phyloP scores from a whole-genome alignment of 1,284 basidiomycete species.

The Papiliotrema nemorosa region DNA sequence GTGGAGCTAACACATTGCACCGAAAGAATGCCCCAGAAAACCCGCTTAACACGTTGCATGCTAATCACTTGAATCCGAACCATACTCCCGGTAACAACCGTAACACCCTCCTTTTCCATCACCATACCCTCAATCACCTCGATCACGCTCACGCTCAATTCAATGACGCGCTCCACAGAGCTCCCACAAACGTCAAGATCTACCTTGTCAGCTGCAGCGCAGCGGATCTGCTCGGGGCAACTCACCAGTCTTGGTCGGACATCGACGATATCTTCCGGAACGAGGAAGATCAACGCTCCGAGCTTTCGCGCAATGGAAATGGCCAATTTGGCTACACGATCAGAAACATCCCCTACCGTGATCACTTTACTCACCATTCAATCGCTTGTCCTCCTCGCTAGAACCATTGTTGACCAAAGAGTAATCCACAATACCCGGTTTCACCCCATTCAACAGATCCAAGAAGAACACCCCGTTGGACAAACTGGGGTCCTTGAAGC shows the following conservation, averaged over 20 bases:
- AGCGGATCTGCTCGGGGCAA: conserved; percentile 49
- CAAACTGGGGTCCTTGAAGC: conserved; percentile 91
- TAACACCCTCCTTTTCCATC: not conserved
- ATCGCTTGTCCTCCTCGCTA: conserved; percentile 80
- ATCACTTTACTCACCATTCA: conserved; percentile 87
- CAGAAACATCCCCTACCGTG: not conserved
- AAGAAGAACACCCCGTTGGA: conserved; percentile 91
- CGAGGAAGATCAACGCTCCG: conserved; percentile 94
- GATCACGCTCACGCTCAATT: no score
- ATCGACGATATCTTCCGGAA: conserved; percentile 68
- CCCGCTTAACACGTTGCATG: no score
- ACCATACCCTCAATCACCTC: conserved; percentile 9
- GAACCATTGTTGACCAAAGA: conserved; percentile 66
- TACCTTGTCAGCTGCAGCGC: conserved; percentile 38
- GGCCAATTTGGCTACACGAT: conserved; percentile 74
- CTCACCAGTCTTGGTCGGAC: conserved; percentile 55
- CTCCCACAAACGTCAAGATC: conserved; percentile 58
- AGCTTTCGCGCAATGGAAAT: conserved; percentile 98
- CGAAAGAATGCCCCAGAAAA: no score
- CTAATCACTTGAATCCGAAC: no score
- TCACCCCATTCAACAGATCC: conserved; percentile 83
- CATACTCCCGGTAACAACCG: no score
- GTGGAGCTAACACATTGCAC: no score
- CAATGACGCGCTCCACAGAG: conserved; percentile 41
- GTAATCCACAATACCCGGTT: conserved; percentile 94